Conservation (phyloP, 2,329 filamentous ascomycete species). For the Fusarium kyushuense region DNA sequence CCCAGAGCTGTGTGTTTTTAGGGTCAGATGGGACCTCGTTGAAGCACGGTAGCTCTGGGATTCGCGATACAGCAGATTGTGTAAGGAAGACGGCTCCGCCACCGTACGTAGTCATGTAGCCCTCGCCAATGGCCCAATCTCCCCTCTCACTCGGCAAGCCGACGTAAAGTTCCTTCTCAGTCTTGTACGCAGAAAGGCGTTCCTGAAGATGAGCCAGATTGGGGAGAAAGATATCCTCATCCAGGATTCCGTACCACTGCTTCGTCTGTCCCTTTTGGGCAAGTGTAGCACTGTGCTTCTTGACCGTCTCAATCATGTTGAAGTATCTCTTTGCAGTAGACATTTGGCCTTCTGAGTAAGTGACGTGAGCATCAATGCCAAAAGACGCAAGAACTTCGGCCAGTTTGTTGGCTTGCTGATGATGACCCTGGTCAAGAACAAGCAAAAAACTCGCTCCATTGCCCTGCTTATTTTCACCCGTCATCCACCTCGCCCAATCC, state of each 20-base stretch:
- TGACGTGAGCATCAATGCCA: slow-evolving; percentile 57
- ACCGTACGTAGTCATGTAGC: slow-evolving; percentile 57
- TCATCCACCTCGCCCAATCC: slow-evolving; percentile 62
- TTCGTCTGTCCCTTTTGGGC: slow-evolving; percentile 54
- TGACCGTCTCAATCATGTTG: slow-evolving; percentile 54
- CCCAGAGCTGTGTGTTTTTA: slow-evolving; percentile 54
- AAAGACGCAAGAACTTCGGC: slow-evolving; percentile 49
- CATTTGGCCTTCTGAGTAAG: slow-evolving; percentile 48
- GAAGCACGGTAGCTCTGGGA: slow-evolving; percentile 56
- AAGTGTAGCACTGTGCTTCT: slow-evolving; percentile 51
- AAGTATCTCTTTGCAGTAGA: slow-evolving; percentile 54
- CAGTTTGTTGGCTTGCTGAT: slow-evolving; percentile 51
- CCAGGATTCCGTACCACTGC: slow-evolving; percentile 59
- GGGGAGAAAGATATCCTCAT: slow-evolving; percentile 62
- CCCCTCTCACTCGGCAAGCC: slow-evolving; percentile 58
- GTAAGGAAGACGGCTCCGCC: slow-evolving; percentile 61
- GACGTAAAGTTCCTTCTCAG: slow-evolving; percentile 54
- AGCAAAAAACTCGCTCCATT: slow-evolving; percentile 60
- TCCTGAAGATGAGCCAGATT: slow-evolving; percentile 55
- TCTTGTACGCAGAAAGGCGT: slow-evolving; percentile 53
- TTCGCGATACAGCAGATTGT: slow-evolving; percentile 49
- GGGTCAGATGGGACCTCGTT: slow-evolving; percentile 32
- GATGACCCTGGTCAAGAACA: slow-evolving; percentile 55
- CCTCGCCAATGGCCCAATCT: slow-evolving; percentile 57
- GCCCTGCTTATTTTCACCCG: slow-evolving; percentile 54